These are phyloP conservation scores for Vitis cinerea DNA, from an alignment of 164 flowering plant species.

Conservation along the genomic window DNA sequence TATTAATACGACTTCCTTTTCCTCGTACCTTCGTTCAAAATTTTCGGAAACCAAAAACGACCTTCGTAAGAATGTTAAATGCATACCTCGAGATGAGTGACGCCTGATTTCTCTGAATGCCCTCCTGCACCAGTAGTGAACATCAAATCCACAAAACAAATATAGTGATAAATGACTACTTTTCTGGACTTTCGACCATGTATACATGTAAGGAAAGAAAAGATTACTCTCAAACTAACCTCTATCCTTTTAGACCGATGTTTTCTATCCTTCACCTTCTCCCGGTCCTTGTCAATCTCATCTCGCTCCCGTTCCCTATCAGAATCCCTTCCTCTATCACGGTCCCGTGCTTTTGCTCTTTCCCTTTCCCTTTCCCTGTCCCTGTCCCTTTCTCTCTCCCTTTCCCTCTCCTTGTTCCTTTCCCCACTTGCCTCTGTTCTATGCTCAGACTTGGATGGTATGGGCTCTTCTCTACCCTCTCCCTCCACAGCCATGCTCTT, in stretches of 20 bases:
- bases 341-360: conserved; percentile 34
- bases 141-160: background rate
- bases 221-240: conserved; percentile 23
- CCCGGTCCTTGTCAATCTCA: conserved; percentile 56
- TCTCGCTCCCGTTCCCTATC: conserved; percentile 61
- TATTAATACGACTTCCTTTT: too few species aligned
- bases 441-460: conserved; percentile 40
- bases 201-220: background rate
- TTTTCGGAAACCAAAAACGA: background rate
- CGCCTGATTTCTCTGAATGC: conserved; percentile 68
- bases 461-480: conserved; percentile 50
- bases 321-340: conserved; percentile 76
- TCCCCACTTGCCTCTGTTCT: conserved; percentile 54
- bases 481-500: conserved; percentile 40
- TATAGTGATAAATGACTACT: background rate
- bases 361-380: conserved; percentile 11
- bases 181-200: too few species aligned
- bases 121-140: conserved; percentile 40
- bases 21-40: too few species aligned
- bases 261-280: conserved; percentile 54
- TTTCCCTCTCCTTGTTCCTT: conserved; percentile 38
- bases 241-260: conserved; percentile 75
- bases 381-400: conserved; percentile 32
- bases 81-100: conserved; percentile 76
- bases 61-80: background rate